phyloP scores from a whole-genome alignment of 2,329 filamentous ascomycete genomes.

The Botrytis deweyae region DNA sequence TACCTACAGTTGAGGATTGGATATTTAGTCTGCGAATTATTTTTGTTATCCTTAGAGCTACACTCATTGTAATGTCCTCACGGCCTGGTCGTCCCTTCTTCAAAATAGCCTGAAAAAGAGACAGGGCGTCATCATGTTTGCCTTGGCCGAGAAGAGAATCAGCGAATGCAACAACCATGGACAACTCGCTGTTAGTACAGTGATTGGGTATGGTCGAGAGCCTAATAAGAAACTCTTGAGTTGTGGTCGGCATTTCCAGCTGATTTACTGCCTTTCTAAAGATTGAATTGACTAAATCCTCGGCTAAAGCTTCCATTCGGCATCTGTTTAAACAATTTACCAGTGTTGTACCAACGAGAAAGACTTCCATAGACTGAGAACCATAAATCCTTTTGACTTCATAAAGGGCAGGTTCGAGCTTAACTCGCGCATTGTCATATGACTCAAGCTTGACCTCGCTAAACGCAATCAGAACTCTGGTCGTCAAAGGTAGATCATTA shows the following conservation, averaged over 20 bases:
- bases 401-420: background rate
- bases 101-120: background rate
- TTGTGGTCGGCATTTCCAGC: background rate
- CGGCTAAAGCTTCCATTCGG: background rate
- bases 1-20: background rate
- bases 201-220: background rate
- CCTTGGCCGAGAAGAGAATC: background rate
- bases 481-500: background rate
- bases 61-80: background rate
- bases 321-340: constrained; percentile 7
- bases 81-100: background rate
- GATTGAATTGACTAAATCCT: background rate
- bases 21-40: background rate
- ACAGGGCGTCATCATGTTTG: background rate
- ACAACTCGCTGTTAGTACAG: background rate
- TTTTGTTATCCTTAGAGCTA: background rate
- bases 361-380: background rate
- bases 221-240: background rate
- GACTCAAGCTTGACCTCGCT: background rate
- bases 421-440: background rate
- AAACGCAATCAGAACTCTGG: background rate
- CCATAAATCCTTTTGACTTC: background rate
- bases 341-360: background rate
- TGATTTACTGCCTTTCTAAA: too few relatives aligned
- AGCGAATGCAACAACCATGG: background rate